These are phyloP conservation scores for Pisolithus marmoratus DNA, from an alignment of 768 basidiomycete genomes.

Conservation along the genomic window DNA sequence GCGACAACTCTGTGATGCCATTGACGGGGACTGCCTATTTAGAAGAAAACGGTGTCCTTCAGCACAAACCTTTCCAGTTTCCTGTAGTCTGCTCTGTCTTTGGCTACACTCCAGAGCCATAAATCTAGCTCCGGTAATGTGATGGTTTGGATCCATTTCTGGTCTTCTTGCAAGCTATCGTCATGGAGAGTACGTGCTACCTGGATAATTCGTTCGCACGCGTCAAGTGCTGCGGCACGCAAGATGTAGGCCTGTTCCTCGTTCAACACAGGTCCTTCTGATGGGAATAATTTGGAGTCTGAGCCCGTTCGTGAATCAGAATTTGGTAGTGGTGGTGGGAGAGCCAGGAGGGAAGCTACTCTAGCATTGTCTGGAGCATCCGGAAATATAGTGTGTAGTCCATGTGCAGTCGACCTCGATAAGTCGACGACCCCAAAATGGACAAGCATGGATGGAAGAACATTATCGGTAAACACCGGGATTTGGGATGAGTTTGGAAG, in stretches of 20 bases:
- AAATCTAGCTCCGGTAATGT: constrained; percentile 59
- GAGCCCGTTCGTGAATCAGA: constrained; percentile 7
- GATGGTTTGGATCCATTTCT: constrained; percentile 51
- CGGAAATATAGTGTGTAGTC: constrained; percentile 45
- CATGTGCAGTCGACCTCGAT: constrained; percentile 37
- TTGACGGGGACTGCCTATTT: neutral
- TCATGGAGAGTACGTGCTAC: constrained; percentile 36
- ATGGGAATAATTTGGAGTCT: constrained; percentile 19
- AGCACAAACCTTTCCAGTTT: constrained; percentile 61
- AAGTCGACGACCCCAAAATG: constrained; percentile 73
- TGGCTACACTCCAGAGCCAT: constrained; percentile 82
- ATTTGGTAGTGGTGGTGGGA: constrained; percentile 12
- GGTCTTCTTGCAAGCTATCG: constrained; percentile 17
- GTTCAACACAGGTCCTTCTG: constrained; percentile 52
- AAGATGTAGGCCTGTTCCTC: constrained; percentile 61
- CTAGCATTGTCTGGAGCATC: constrained; percentile 34
- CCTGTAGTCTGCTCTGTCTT: constrained; percentile 70
- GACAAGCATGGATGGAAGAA: constrained; percentile 75
- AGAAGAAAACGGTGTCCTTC: constrained; percentile 67
- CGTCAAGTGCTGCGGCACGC: constrained; percentile 75
- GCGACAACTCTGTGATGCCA: no score
- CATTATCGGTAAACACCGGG: constrained; percentile 77
- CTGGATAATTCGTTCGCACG: constrained; percentile 64
- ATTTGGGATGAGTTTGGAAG: constrained; percentile 52
- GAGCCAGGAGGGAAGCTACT: constrained; percentile 37